These are phyloP conservation scores for Butyriboletus appendiculatus DNA, from an alignment of 1,284 basidiomycete species.

Conservation along the genomic window DNA sequence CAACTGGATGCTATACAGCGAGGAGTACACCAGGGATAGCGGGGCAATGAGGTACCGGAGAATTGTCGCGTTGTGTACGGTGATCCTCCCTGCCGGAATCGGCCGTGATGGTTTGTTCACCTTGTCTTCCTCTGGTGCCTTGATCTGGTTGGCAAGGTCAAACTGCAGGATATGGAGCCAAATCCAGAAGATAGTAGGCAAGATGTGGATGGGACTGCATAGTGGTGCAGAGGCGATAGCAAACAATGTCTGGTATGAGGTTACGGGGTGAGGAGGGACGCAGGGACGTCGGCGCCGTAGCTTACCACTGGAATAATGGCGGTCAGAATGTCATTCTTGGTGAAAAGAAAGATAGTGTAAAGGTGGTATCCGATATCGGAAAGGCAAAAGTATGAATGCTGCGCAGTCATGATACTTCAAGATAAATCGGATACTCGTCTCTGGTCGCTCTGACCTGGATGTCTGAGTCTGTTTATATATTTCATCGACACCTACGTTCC, in stretches of 20 bases:
- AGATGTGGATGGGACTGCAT: constrained; percentile 18
- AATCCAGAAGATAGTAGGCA: constrained; percentile 40
- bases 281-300: not conserved
- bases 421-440: not conserved
- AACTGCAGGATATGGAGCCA: constrained; percentile 47
- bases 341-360: constrained; percentile 43
- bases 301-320: constrained; percentile 43
- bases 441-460: not conserved
- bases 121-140: constrained; percentile 41
- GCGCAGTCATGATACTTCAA: constrained; percentile 16
- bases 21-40: constrained; percentile 36
- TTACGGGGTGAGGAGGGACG: constrained; percentile 2
- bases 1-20: constrained; percentile 32
- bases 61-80: constrained; percentile 29
- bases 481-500: not conserved
- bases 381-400: constrained; percentile 1
- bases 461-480: constrained; percentile 12
- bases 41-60: constrained; percentile 42
- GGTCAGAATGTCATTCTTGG: constrained; percentile 42
- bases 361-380: constrained; percentile 25
- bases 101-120: constrained; percentile 44
- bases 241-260: constrained; percentile 38
- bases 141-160: constrained; percentile 45
- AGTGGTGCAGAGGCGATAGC: constrained; percentile 37
- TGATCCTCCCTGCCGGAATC: constrained; percentile 40